Conservation (phyloP, 176 grass and related monocot species). For the Oryza glumipatula region DNA sequence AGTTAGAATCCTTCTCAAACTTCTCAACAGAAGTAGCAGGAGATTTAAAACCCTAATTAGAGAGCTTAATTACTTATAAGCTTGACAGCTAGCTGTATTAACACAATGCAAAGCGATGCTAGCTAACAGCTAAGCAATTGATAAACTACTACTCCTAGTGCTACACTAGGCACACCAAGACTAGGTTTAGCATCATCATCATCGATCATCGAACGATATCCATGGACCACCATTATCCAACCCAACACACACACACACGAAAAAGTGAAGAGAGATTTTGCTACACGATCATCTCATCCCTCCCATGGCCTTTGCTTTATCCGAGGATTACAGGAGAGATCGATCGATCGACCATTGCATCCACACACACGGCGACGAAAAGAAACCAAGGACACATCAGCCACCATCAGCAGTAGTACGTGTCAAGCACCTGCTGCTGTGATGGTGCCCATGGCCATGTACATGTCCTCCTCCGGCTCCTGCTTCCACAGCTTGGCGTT, state of each 20-base stretch:
- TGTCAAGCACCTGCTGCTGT: background rate
- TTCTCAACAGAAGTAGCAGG: too few species aligned
- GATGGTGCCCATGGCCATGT: background rate
- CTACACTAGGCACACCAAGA: constrained; percentile 17
- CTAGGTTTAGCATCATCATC: background rate
- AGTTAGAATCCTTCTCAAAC: too few species aligned
- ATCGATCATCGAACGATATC: background rate
- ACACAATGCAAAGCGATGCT: background rate
- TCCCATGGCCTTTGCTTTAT: background rate
- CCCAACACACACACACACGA: background rate
- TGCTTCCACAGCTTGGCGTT: constrained; percentile 46
- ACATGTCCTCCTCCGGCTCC: background rate
- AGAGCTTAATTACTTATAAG: background rate
- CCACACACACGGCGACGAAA: background rate
- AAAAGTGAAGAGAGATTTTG: background rate
- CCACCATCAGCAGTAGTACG: background rate
- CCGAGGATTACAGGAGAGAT: constrained; percentile 2
- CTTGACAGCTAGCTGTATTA: background rate
- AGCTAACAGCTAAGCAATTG: background rate
- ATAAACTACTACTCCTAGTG: background rate
- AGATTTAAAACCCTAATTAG: too few species aligned
- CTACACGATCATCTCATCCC: background rate
- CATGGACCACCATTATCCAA: constrained; percentile 13
- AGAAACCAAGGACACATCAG: background rate
- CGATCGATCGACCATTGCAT: background rate